Conservation (phyloP, 139 green algal species). For the Raphidocelis subcapitata region DNA sequence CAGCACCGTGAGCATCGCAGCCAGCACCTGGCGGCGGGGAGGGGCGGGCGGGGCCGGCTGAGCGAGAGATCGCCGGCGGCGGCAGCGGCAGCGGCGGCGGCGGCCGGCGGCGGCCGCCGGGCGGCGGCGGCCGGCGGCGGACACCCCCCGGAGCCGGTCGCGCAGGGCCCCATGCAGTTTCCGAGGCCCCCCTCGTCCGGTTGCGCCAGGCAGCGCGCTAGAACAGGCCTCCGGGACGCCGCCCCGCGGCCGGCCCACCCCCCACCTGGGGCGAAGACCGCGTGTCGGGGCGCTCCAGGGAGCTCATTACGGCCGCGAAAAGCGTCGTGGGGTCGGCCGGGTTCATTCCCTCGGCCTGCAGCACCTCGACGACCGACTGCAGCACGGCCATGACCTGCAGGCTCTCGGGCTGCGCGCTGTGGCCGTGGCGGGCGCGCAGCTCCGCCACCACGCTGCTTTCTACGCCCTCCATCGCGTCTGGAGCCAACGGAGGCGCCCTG, state of each 20-base stretch:
- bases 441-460: constrained; percentile 50
- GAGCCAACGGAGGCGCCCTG: too few relatives aligned
- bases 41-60: neutral
- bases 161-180: neutral
- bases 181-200: too few relatives aligned
- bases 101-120: neutral
- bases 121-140: neutral
- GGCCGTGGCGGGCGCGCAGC: constrained; percentile 49
- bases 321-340: constrained; percentile 64
- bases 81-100: neutral
- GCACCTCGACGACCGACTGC: constrained; percentile 58
- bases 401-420: constrained; percentile 65
- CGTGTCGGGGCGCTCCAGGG: constrained; percentile 63
- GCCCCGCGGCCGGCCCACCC: neutral
- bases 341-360: constrained; percentile 55
- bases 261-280: constrained; percentile 41
- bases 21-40: constrained; percentile 41
- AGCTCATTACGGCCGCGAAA: constrained; percentile 83
- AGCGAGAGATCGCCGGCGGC: neutral
- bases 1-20: constrained; percentile 70
- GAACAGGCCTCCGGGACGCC: too few relatives aligned
- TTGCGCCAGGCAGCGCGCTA: too few relatives aligned
- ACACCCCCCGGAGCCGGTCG: neutral
- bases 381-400: constrained; percentile 70
- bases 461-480: too few relatives aligned